phyloP scores from a whole-genome alignment of 805 yeast genomes.

The Teunomyces tritomae region DNA sequence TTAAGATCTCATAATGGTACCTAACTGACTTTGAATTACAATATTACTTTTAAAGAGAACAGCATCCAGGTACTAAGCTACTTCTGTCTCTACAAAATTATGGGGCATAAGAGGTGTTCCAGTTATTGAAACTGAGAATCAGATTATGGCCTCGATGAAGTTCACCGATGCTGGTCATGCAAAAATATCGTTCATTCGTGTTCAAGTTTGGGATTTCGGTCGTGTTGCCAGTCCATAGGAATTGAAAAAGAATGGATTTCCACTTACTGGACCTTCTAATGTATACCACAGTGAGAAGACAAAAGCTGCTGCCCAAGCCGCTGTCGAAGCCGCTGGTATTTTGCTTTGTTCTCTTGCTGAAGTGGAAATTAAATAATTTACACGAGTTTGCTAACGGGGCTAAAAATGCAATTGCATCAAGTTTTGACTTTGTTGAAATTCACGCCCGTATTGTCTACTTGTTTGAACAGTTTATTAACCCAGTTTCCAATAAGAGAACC shows the following conservation, averaged over 20 bases:
- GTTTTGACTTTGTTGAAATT: constrained; percentile 41
- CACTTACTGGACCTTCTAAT: constrained; percentile 16
- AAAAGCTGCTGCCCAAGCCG: constrained; percentile 16
- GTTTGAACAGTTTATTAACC: constrained; percentile 39
- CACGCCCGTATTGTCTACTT: constrained; percentile 43
- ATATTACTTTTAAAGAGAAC: constrained; percentile 58
- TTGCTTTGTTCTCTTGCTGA: constrained; percentile 16
- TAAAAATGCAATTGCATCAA: constrained; percentile 24
- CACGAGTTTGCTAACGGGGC: constrained; percentile 26
- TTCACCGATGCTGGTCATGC: constrained; percentile 14
- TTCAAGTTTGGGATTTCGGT: constrained; percentile 17
- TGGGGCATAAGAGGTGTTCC: constrained; percentile 24
- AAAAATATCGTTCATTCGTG: constrained; percentile 10
- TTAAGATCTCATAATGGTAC: constrained; percentile 37
- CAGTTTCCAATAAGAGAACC: constrained; percentile 33
- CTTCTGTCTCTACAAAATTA: constrained; percentile 25
- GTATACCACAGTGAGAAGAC: constrained; percentile 16
- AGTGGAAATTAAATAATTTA: constrained; percentile 21
- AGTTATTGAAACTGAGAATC: constrained; percentile 21
- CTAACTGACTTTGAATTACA: constrained; percentile 47
- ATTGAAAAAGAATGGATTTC: constrained; percentile 21
- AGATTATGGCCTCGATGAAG: constrained; percentile 25
- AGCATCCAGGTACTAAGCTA: constrained; percentile 52
- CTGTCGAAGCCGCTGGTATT: constrained; percentile 27
- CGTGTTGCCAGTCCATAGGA: constrained; percentile 24